Base-by-base conservation (phyloP, 768 basidiomycete genomes). In the Collybia sordida region DNA sequence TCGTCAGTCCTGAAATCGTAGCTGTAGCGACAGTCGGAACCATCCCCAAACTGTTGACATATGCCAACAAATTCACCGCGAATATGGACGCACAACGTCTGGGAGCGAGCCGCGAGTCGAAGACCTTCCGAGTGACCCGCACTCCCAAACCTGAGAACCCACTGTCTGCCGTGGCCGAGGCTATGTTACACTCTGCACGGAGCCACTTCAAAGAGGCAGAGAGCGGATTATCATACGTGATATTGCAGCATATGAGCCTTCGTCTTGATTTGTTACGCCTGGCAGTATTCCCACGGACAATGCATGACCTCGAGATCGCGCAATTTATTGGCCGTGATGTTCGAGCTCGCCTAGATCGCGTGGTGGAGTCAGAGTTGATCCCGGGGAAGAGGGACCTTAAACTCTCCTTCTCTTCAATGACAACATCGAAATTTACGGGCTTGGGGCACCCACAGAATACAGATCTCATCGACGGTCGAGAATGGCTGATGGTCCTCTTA, bases 81-180 rank as follows among this genome's bases (percentile, higher is more conserved):
- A 88, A 90, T 59, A 68, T 95, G 23, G 80, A 86, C 34, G 72
- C 78, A 4, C 91, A 94, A 63, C 76, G 80, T 38, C 80, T 84
- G 54, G 89, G 86, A 1, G 93, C 93, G 2, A 83, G 82, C 53
- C 76, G 83, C 34, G 90, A 92, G 67, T 93, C 91, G 1, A 78
- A 78, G 51, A 83, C 86, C 1, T 94, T 90, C 74, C 76, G 86
- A 19, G 76, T 79, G n/a, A 82, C 83, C 12, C 80, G 80, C n/a
- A 72, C 77, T 4, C 85, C 87, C 4, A 86, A 81, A 59, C 88
- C 88, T 6, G 85, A 85, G 44, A 92, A 91, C 55, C 85, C 91
- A 1, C 71, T 94, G 14, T 90, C 89, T 1, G 82, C 87, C 11
- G 90, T 93, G n/a, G 91, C 92, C 1, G 83, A 88, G 54, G 88